Evolutionary conservation across 805 yeast species (phyloP).

Genomic region (Candida schatavii): DNA sequence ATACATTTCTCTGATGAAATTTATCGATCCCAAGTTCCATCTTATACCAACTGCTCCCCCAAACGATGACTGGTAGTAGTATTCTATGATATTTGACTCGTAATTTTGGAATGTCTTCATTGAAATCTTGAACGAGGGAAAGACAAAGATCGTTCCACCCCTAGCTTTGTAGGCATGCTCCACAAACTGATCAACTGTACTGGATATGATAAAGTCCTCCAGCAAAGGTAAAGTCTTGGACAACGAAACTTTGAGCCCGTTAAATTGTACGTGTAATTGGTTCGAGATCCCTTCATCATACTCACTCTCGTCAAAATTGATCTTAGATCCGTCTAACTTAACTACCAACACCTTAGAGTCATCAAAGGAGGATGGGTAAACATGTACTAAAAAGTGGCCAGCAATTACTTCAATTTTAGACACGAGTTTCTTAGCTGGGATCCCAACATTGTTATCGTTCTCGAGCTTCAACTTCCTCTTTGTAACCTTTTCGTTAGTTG

Average conservation of each 20-base stretch:
- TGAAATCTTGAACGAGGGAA: constrained; percentile 70
- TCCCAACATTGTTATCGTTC: constrained; percentile 2
- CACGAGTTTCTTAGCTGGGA: constrained; percentile 43
- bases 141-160: constrained; percentile 78
- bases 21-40: constrained; percentile 93
- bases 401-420: constrained; percentile 66
- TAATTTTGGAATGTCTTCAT: constrained; percentile 74
- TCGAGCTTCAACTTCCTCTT: not conserved
- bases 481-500: not conserved
- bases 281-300: constrained; percentile 48
- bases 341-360: constrained; percentile 75
- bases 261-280: constrained; percentile 56
- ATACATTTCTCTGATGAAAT: constrained; percentile 91
- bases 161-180: constrained; percentile 52
- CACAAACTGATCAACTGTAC: constrained; percentile 55
- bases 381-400: constrained; percentile 54
- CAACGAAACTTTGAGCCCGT: constrained; percentile 64
- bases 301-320: constrained; percentile 49
- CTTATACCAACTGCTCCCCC: constrained; percentile 88
- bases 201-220: constrained; percentile 45
- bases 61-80: constrained; percentile 66
- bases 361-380: constrained; percentile 78
- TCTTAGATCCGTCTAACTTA: constrained; percentile 53
- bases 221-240: constrained; percentile 54
- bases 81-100: constrained; percentile 56